Evolutionary conservation across 495 filamentous ascomycete species (phyloP).

Genomic region (Aspergillus panamensis): DNA sequence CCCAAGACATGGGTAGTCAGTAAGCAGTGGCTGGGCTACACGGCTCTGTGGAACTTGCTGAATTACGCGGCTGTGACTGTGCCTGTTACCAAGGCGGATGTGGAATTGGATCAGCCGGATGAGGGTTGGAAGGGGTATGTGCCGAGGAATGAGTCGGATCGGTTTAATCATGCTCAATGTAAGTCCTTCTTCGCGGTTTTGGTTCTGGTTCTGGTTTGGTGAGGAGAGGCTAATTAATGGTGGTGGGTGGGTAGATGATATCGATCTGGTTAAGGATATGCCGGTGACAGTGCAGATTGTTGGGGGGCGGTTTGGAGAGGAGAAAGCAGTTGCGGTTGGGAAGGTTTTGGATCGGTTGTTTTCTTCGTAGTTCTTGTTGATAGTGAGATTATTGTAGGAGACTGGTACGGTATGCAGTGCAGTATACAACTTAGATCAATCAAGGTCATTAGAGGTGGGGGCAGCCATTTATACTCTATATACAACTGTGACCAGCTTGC

Average conservation of each 20-base stretch:
- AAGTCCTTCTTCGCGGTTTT: constrained; percentile 15
- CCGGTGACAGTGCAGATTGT: constrained; percentile 56
- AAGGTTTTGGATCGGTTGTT: constrained; percentile 33
- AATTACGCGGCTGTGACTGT: constrained; percentile 60
- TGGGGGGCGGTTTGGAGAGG: constrained; percentile 45
- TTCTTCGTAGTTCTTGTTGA: not conserved
- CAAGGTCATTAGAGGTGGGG: too few relatives aligned
- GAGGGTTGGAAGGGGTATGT: constrained; percentile 34
- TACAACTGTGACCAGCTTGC: too few relatives aligned
- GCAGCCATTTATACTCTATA: too few relatives aligned
- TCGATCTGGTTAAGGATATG: constrained; percentile 46
- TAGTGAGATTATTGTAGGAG: too few relatives aligned
- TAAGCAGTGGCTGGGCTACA: constrained; percentile 60
- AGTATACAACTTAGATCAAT: too few relatives aligned
- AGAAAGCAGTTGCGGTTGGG: constrained; percentile 45
- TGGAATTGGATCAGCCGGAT: constrained; percentile 28
- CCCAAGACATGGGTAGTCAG: constrained; percentile 49
- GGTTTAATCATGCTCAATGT: constrained; percentile 46
- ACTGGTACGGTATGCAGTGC: too few relatives aligned
- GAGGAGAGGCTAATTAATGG: constrained; percentile 3
- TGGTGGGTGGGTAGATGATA: constrained; percentile 31
- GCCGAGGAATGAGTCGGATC: constrained; percentile 40
- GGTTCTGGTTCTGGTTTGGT: not conserved
- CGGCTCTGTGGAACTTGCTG: constrained; percentile 64
- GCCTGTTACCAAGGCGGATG: constrained; percentile 48